Conservation (phyloP, 2,329 filamentous ascomycete genomes). For the Diaporthe citri region DNA sequence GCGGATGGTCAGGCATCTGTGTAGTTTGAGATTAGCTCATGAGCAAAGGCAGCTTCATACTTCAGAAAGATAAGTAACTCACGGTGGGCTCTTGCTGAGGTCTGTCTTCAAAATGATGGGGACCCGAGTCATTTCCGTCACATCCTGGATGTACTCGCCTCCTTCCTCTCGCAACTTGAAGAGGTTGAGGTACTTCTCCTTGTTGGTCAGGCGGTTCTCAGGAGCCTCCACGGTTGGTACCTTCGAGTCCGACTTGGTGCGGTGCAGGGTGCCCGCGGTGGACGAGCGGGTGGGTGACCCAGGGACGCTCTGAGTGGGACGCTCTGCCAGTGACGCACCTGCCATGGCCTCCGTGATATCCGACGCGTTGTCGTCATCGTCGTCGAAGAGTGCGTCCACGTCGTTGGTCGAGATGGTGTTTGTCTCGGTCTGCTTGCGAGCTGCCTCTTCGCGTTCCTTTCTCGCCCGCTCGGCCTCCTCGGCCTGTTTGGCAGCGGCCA, state of each 20-base stretch:
- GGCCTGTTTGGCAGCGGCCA: slow-evolving; percentile 82
- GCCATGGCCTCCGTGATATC: slow-evolving; percentile 93
- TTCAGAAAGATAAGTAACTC: slow-evolving; percentile 63
- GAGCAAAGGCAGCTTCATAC: slow-evolving; percentile 48
- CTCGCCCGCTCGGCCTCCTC: slow-evolving; percentile 85
- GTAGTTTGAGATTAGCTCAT: slow-evolving; percentile 44
- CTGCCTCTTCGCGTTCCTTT: slow-evolving; percentile 90
- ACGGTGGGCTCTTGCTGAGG: slow-evolving; percentile 98
- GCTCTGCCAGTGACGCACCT: slow-evolving; percentile 88
- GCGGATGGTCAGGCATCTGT: slow-evolving; percentile 84
- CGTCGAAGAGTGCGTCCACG: slow-evolving; percentile 94
- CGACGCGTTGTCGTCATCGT: slow-evolving; percentile 88
- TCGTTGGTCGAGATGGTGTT: slow-evolving; percentile 94
- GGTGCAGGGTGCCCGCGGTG: slow-evolving; percentile 77
- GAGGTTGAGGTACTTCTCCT: slow-evolving; percentile 94
- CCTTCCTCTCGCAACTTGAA: slow-evolving; percentile 93
- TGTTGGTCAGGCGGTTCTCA: slow-evolving; percentile 86
- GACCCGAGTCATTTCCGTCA: slow-evolving; percentile 96
- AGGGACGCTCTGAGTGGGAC: slow-evolving; percentile 94
- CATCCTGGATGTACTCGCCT: slow-evolving; percentile 97
- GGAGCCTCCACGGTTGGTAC: slow-evolving; percentile 80
- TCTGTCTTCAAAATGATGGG: slow-evolving; percentile 99
- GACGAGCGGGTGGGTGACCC: slow-evolving; percentile 87
- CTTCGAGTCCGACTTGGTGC: slow-evolving; percentile 95
- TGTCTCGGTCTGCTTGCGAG: slow-evolving; percentile 94